Evolutionary conservation across 352 stramenopile species (phyloP).

Genomic region (Phytophthora multivora): DNA sequence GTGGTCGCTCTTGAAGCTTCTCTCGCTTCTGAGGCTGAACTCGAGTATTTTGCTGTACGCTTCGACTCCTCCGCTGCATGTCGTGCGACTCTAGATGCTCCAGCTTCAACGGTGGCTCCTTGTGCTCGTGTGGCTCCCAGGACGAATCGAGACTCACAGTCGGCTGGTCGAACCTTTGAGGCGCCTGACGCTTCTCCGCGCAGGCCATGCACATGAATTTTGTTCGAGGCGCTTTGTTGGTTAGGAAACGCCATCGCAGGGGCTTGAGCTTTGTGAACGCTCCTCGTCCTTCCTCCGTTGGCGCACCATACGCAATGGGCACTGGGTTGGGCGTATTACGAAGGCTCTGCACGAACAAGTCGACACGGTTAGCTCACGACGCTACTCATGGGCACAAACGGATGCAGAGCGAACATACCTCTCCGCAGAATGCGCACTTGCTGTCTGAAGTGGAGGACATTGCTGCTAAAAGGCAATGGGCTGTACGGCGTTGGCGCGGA

Average conservation of each 20-base stretch:
- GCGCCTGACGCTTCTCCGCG: slow-evolving; percentile 24
- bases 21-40: slow-evolving; percentile 10
- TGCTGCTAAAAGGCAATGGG: not conserved
- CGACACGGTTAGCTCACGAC: slow-evolving; percentile 10
- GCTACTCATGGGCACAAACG: slow-evolving; percentile 9
- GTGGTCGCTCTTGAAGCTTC: slow-evolving; percentile 13
- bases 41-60: not conserved
- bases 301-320: slow-evolving; percentile 11
- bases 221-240: slow-evolving; percentile 21
- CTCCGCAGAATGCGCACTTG: slow-evolving; percentile 30
- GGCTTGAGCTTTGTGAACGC: slow-evolving; percentile 29
- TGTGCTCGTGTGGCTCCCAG: slow-evolving; percentile 11
- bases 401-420: slow-evolving; percentile 22
- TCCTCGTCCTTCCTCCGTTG: slow-evolving; percentile 5
- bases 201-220: slow-evolving; percentile 32
- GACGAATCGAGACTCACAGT: slow-evolving; percentile 17
- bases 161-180: slow-evolving; percentile 2
- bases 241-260: slow-evolving; percentile 32
- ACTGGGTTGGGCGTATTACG: slow-evolving; percentile 21
- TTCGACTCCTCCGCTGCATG: slow-evolving; percentile 5
- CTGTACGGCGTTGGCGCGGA: not conserved
- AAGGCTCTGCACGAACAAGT: slow-evolving; percentile 18
- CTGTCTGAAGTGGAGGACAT: slow-evolving; percentile 30
- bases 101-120: slow-evolving; percentile 8
- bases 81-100: slow-evolving; percentile 22